Percentiles rank a stretch among this genome's conserved stretches.
phyloP scores from a whole-genome alignment of 495 filamentous ascomycete species.

The Immersiella caudata region DNA sequence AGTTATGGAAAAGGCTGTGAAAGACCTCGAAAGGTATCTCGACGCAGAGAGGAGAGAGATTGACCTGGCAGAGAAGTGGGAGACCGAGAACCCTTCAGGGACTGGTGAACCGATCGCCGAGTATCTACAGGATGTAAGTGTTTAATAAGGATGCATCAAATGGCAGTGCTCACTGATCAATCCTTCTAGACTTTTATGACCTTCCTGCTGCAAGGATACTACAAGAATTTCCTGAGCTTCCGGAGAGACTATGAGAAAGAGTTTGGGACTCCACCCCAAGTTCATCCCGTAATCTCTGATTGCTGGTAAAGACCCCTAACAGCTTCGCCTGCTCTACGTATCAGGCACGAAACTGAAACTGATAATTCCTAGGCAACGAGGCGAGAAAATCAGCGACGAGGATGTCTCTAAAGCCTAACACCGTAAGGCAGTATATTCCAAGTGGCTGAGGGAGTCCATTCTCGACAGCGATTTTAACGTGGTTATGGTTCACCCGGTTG shows the following conservation, averaged over 20 bases:
- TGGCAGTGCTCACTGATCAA: background rate
- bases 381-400: background rate
- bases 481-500: constrained; percentile 3
- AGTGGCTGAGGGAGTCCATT: background rate
- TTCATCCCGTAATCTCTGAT: constrained; percentile 3
- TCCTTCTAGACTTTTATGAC: background rate
- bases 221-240: background rate
- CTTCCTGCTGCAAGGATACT: background rate
- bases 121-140: background rate
- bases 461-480: background rate
- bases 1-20: background rate
- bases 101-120: background rate
- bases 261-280: background rate
- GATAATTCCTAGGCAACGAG: constrained; percentile 1
- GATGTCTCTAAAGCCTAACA: background rate
- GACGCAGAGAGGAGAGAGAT: background rate
- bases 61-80: background rate
- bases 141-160: background rate
- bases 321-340: background rate
- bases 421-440: background rate
- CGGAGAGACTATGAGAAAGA: background rate
- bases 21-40: background rate
- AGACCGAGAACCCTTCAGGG: background rate
- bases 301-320: constrained; percentile 2
- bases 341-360: background rate